These are phyloP conservation scores for Penicillium waksmanii DNA, from an alignment of 495 filamentous ascomycete genomes.

Conservation along the genomic window DNA sequence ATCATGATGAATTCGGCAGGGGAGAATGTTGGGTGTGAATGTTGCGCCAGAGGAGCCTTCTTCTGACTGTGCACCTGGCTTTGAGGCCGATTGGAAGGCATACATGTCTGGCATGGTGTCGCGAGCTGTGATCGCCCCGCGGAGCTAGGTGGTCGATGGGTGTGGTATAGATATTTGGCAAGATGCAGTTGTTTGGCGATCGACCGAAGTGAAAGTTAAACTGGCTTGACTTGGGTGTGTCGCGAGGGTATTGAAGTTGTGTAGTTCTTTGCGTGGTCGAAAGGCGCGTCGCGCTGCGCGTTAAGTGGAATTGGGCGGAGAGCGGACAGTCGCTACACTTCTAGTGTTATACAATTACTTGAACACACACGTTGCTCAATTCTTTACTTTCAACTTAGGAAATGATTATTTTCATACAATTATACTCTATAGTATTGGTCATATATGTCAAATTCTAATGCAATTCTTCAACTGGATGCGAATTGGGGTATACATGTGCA, in stretches of 20 bases:
- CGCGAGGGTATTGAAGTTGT: neutral
- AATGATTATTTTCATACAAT: neutral
- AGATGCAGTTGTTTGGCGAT: neutral
- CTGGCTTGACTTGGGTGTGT: neutral
- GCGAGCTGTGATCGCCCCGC: neutral
- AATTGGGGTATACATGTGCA: slow-evolving; percentile 36
- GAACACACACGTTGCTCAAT: neutral
- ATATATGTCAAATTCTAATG: neutral
- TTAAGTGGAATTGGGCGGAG: slow-evolving; percentile 33
- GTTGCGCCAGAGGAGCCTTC: slow-evolving; percentile 16
- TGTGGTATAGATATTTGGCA: neutral
- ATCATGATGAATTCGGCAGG: slow-evolving; percentile 80
- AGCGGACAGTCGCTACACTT: neutral
- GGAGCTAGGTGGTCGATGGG: neutral
- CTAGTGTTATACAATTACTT: neutral
- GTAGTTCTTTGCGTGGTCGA: slow-evolving; percentile 12
- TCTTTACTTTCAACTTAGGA: neutral
- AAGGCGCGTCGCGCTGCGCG: slow-evolving; percentile 44
- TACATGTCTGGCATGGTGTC: slow-evolving; percentile 41
- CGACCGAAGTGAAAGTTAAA: neutral
- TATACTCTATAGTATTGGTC: neutral
- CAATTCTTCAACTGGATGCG: slow-evolving; percentile 20
- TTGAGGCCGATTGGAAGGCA: slow-evolving; percentile 37
- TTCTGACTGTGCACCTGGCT: slow-evolving; percentile 24
- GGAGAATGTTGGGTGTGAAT: slow-evolving; percentile 77